These are phyloP conservation scores for Phytopythium kandeliae DNA, from an alignment of 352 stramenopile genomes.

Conservation along the genomic window DNA sequence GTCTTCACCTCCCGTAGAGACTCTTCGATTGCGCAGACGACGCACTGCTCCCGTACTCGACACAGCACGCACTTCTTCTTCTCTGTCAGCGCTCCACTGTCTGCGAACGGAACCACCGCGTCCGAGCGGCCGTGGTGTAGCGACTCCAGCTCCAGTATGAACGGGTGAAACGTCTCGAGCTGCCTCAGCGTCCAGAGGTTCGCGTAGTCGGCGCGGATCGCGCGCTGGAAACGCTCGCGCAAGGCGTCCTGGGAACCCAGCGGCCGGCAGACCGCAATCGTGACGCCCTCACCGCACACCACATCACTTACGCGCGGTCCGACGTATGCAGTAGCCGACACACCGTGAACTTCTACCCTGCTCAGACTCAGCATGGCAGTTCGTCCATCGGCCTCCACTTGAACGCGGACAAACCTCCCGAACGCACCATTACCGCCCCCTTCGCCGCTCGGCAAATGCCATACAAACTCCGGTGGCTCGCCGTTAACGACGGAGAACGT, in stretches of 20 bases:
- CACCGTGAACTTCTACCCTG: slow-evolving; percentile 44
- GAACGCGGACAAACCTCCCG: slow-evolving; percentile 52
- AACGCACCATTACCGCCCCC: slow-evolving; percentile 25
- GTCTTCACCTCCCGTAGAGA: background rate
- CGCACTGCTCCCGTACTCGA: background rate
- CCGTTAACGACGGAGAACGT: slow-evolving; percentile 21
- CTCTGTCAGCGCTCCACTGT: background rate
- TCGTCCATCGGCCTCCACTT: slow-evolving; percentile 38
- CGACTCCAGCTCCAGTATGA: slow-evolving; percentile 14
- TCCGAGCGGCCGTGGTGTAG: background rate
- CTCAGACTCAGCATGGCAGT: slow-evolving; percentile 42
- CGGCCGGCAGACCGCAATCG: slow-evolving; percentile 46
- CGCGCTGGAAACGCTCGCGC: slow-evolving; percentile 49
- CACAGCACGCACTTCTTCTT: slow-evolving; percentile 13
- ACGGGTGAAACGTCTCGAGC: slow-evolving; percentile 63
- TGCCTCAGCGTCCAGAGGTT: slow-evolving; percentile 47
- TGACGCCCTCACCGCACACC: slow-evolving; percentile 46
- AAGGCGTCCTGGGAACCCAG: slow-evolving; percentile 27
- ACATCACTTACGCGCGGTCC: slow-evolving; percentile 55
- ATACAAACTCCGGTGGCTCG: slow-evolving; percentile 26
- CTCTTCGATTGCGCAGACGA: slow-evolving; percentile 3
- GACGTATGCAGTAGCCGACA: slow-evolving; percentile 31
- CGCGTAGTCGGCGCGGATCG: slow-evolving; percentile 41
- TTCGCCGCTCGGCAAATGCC: slow-evolving; percentile 27
- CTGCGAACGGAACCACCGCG: background rate